Evolutionary conservation across 768 basidiomycete genomes (phyloP), one percentile per base, ranked within the genome.

Genomic region (Crassisporium funariophilum): DNA sequence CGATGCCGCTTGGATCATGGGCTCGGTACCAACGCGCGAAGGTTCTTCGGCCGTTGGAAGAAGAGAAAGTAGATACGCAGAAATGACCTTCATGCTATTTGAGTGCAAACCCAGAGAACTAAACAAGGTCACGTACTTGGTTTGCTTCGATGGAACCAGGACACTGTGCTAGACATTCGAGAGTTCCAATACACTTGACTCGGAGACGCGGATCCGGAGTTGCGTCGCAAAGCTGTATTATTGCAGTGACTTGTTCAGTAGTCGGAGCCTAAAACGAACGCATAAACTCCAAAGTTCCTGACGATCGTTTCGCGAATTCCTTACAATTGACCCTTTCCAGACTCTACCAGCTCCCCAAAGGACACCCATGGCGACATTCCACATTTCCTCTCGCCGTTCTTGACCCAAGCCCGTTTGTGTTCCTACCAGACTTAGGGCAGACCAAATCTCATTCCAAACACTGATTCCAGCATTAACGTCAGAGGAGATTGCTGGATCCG

Each of bases 331-430:
- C 16, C 84, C 83, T 52, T 82, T 82, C 76, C 86, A 90, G 12
- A 91, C 72, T 45, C 78, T 81, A 4, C 84, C 88, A n/a, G 93
- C 66, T 16, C 91, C 92, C 92, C 92, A 94, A 4, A 94, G 73
- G 25, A 88, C 91, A 5, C 93, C 93, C 1, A 88, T 74, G 8
- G 81, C 86, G 38, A 86, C 75, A 44, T 86, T 79, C 84, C 94
- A 91, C 64, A 92, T 78, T 45, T 90, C 86, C 52, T 73, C 72
- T 52, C 86, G 75, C 46, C 77, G 71, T 59, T 89, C 89, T 58
- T 88, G 83, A 4, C 85, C 86, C 2, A 76, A 63, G 3, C 75
- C 76, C 4, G 69, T 72, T 38, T 86, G 77, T 42, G 78, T 79
- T 17, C 87, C 87, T 2, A 86, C 75, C 13, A 72, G 69, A 8